Percentiles rank a stretch among this genome's conserved stretches.
Conservation (phyloP, 176 grass and related monocot genomes). For the Aechmea fasciata region DNA sequence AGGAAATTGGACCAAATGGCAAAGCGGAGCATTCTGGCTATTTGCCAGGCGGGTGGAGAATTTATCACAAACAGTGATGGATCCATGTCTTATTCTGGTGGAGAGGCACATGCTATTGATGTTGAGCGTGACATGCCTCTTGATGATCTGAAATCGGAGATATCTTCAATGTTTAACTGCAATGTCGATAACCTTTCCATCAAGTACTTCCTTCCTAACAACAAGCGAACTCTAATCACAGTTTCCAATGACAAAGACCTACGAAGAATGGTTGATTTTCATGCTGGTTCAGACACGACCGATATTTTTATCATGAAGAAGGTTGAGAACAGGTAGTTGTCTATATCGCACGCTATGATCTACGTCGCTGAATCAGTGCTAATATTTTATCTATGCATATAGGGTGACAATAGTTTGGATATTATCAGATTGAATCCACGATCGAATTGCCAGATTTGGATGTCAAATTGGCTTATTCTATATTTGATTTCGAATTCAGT, state of each 20-base stretch:
- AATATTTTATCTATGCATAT: too few species aligned
- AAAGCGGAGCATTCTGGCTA: constrained; percentile 61
- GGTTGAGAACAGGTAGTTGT: constrained; percentile 62
- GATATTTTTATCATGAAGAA: constrained; percentile 87
- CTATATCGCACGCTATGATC: not conserved
- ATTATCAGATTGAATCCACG: too few species aligned
- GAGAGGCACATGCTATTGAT: constrained; percentile 88
- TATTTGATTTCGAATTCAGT: not conserved
- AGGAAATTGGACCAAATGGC: constrained; percentile 23
- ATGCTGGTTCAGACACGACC: constrained; percentile 54
- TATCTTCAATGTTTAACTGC: constrained; percentile 66
- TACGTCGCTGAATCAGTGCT: not conserved
- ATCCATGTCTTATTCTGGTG: constrained; percentile 78
- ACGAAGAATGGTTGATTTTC: constrained; percentile 89
- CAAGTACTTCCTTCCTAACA: constrained; percentile 96
- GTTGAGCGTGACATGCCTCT: constrained; percentile 64
- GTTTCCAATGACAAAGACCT: constrained; percentile 96
- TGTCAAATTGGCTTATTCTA: not conserved
- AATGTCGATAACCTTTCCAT: constrained; percentile 42
- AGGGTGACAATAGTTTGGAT: too few species aligned
- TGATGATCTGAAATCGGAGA: constrained; percentile 51
- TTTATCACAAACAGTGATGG: constrained; percentile 67
- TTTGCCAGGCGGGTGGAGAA: constrained; percentile 81
- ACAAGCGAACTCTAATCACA: constrained; percentile 77
- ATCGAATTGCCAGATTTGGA: too few species aligned